These are phyloP conservation scores for Ramaria rubella DNA, from an alignment of 768 basidiomycete genomes.

Conservation along the genomic window DNA sequence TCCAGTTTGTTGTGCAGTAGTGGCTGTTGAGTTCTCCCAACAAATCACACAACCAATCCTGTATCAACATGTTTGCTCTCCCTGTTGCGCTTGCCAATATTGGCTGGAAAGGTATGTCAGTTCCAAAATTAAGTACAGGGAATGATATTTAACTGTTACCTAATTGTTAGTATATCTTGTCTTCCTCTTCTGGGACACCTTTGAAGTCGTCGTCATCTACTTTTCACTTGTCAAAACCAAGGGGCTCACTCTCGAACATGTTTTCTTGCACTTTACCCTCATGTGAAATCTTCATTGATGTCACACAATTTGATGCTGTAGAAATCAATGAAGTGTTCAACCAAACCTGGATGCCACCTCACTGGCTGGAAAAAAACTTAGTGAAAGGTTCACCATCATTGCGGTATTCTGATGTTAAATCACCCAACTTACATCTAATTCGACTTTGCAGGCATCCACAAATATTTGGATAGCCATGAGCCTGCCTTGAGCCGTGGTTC, in stretches of 20 bases:
- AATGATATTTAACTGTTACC: not conserved
- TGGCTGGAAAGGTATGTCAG: conserved; percentile 39
- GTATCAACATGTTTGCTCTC: conserved; percentile 47
- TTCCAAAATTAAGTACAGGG: not conserved
- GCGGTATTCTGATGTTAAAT: too few relatives aligned
- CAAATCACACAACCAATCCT: too few relatives aligned
- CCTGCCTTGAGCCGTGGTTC: too few relatives aligned
- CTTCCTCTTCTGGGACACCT: conserved; percentile 43
- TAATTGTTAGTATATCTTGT: conserved; percentile 40
- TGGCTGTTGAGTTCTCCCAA: too few relatives aligned
- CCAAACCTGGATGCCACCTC: too few relatives aligned
- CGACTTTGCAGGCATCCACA: too few relatives aligned
- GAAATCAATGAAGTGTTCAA: conserved; percentile 22
- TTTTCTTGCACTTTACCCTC: conserved; percentile 21
- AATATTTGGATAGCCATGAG: too few relatives aligned
- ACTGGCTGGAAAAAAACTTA: too few relatives aligned
- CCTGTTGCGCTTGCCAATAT: conserved; percentile 42
- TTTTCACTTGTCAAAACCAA: conserved; percentile 48
- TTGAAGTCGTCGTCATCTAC: conserved; percentile 42
- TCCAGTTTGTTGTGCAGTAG: too few relatives aligned
- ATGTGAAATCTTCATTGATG: conserved; percentile 6
- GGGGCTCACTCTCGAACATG: conserved; percentile 42
- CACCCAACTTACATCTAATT: too few relatives aligned
- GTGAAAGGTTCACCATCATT: too few relatives aligned
- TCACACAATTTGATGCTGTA: conserved; percentile 13